Conservation (phyloP, 208 protist species). For the Crithidia brevicula region DNA sequence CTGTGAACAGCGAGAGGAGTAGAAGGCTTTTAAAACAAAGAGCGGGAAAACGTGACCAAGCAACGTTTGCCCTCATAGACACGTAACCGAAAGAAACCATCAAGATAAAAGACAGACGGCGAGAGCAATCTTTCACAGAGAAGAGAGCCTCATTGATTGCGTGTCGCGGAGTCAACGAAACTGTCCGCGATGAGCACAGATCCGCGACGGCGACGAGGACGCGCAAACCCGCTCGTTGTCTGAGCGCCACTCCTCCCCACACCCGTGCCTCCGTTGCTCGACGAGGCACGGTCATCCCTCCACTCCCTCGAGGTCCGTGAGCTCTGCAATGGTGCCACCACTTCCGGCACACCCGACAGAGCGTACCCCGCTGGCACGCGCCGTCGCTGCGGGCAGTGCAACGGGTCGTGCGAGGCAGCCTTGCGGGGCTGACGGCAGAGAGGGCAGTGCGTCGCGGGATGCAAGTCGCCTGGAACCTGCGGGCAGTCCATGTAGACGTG, state of each 20-base stretch:
- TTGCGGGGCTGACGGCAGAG: constrained; percentile 47
- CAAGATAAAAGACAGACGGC: neutral
- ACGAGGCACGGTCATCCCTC: too few relatives aligned
- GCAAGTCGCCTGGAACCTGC: constrained; percentile 34
- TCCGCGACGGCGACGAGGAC: constrained; percentile 14
- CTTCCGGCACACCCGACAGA: constrained; percentile 34
- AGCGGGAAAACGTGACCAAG: too few relatives aligned
- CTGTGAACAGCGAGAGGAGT: too few relatives aligned
- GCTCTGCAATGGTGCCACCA: too few relatives aligned
- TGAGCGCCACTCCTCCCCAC: neutral
- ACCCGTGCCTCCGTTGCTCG: neutral
- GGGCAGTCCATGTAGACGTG: constrained; percentile 62
- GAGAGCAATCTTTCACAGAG: too few relatives aligned
- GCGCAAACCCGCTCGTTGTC: neutral
- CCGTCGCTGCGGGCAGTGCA: constrained; percentile 58
- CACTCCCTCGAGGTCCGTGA: too few relatives aligned
- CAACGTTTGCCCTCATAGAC: too few relatives aligned
- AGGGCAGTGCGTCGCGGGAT: constrained; percentile 57
- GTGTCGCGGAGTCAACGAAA: constrained; percentile 33
- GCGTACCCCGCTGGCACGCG: constrained; percentile 44
- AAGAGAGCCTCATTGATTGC: too few relatives aligned
- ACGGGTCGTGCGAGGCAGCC: constrained; percentile 38
- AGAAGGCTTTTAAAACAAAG: too few relatives aligned
- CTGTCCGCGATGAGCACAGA: constrained; percentile 59
- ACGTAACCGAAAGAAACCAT: constrained; percentile 1